Evolutionary conservation across 495 filamentous ascomycete species (phyloP).

Genomic region (Penicillium taxi): DNA sequence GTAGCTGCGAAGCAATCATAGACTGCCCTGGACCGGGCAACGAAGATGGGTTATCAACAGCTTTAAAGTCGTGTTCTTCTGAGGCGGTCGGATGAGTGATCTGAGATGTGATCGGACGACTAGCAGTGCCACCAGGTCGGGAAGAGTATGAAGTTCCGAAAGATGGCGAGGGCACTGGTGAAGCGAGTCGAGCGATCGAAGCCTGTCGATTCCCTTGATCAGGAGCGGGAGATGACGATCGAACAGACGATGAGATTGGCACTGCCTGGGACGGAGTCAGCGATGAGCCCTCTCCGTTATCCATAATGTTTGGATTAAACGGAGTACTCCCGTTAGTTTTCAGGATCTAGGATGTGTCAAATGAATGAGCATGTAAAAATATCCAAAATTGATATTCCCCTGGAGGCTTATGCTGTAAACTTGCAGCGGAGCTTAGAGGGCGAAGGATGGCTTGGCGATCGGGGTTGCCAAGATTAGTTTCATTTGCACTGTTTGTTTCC

Average conservation of each 20-base stretch:
- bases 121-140: constrained; percentile 32
- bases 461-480: too few relatives aligned
- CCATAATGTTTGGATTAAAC: constrained; percentile 33
- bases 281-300: constrained; percentile 36
- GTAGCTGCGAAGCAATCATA: constrained; percentile 67
- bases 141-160: constrained; percentile 35
- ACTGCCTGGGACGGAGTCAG: constrained; percentile 24
- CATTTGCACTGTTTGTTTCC: constrained; percentile 35
- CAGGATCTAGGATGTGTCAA: too few relatives aligned
- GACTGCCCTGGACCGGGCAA: constrained; percentile 62
- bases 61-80: constrained; percentile 30
- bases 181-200: constrained; percentile 65
- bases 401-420: too few relatives aligned
- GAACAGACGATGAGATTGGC: constrained; percentile 31
- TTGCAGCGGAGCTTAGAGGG: too few relatives aligned
- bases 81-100: constrained; percentile 10
- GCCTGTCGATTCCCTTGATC: constrained; percentile 49
- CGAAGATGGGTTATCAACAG: constrained; percentile 34
- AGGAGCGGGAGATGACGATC: constrained; percentile 34
- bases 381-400: too few relatives aligned
- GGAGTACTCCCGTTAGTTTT: too few relatives aligned
- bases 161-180: constrained; percentile 52
- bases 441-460: too few relatives aligned
- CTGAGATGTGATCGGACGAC: constrained; percentile 14
- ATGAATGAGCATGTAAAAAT: too few relatives aligned